These are phyloP conservation scores for Tolypocladium guangdongense DNA, from an alignment of 2,329 filamentous ascomycete species.

Conservation along the genomic window DNA sequence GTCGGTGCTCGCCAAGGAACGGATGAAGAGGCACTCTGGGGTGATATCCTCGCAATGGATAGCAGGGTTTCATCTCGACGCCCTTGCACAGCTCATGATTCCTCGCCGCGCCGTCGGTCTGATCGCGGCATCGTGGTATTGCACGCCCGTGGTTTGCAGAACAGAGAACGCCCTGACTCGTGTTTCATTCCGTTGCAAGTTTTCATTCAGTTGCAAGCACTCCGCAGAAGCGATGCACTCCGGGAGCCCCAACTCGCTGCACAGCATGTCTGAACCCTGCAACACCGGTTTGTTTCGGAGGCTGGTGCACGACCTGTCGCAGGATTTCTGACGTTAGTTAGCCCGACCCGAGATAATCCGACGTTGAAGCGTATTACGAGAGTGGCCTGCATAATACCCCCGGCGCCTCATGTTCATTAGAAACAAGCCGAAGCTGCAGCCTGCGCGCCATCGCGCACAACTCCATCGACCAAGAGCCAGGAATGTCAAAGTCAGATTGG, in stretches of 20 bases:
- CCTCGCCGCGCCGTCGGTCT: neutral
- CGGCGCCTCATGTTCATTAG: neutral
- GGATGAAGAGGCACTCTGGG: neutral
- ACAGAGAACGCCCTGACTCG: neutral
- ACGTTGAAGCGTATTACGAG: neutral
- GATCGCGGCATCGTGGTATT: neutral
- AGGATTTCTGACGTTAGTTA: neutral
- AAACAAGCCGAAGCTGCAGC: neutral
- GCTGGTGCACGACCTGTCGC: neutral
- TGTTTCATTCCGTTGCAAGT: neutral
- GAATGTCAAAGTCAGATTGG: neutral
- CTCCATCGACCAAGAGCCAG: neutral
- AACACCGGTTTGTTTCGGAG: neutral
- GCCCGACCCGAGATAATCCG: neutral
- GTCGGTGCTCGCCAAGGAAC: neutral
- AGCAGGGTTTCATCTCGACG: too few relatives aligned
- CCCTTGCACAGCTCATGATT: neutral
- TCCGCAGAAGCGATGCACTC: too few relatives aligned
- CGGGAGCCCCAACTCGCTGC: neutral
- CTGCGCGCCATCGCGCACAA: neutral
- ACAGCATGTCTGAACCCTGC: neutral
- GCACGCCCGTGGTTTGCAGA: too few relatives aligned
- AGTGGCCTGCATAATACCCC: neutral
- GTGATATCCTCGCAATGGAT: too few relatives aligned
- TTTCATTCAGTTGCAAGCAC: too few relatives aligned